Evolutionary conservation across 352 stramenopile species (phyloP), one percentile per base, ranked within the genome.

Genomic region (Stephanocyclus meneghinianus): DNA sequence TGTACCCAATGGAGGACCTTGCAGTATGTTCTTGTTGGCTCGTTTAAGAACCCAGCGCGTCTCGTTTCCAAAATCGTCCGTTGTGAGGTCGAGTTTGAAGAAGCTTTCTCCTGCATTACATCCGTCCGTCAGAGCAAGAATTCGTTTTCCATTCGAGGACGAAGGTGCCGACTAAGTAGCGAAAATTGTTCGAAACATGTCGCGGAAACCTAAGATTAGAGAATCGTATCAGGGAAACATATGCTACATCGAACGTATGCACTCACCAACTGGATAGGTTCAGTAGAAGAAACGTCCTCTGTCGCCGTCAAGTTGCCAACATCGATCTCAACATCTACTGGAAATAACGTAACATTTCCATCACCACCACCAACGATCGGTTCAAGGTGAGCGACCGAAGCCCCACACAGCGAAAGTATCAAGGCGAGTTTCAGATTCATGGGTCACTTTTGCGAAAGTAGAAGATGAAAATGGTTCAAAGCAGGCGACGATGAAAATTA

Each of bases 31-130:
- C 13, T 16, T 26, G 13, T 21, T 21, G 13, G 45, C 13, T 21
- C 6, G 13, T 21, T 65, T 65, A 16, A 59, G 47, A 32, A 42
- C 21, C 29, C 30, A 44, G 13, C 37, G 15, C 15, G 29, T 61
- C 45, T 61, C 11, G 30, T 15, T 48, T 15, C 44, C 48, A 8
- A 21, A 32, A 35, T 66, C 60, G 30, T 71, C 63, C 0, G 63
- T 71, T 2, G 45, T 71, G 0, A 71, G 47, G 8, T 61, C 63
- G 29, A 71, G 16, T 50, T 35, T 26, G 26, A 71, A 71, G 16
- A 61, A 35, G 10, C 26, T 45, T 18, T 71, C 50, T 8, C 26
- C 18, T 15, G 16, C 63, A 37, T 35, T 45, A 16, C 63, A 71
- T 18, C 30, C 44, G 15, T 59, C n/a, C 9, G 21, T 18, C 18